Evolutionary conservation across 2,329 filamentous ascomycete genomes (phyloP).

Genomic region (Pseudonectria buxi): DNA sequence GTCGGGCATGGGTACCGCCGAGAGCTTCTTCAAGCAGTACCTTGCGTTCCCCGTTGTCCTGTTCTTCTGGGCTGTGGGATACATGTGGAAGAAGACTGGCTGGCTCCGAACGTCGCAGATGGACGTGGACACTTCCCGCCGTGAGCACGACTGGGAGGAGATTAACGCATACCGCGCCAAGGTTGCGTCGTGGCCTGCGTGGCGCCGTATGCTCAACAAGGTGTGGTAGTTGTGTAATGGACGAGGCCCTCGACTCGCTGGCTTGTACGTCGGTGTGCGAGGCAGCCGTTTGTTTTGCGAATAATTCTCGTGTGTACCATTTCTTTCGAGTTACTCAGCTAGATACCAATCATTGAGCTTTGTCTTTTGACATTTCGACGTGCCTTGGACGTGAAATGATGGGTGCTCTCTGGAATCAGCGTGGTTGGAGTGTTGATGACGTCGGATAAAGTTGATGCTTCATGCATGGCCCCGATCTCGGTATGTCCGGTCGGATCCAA

Average conservation of each 20-base stretch:
- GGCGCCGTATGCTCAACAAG: constrained; percentile 31
- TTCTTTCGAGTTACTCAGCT: background rate
- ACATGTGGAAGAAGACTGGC: constrained; percentile 55
- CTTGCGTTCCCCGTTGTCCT: constrained; percentile 49
- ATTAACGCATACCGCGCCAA: constrained; percentile 46
- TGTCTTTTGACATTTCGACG: too few relatives aligned
- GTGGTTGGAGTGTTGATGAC: too few relatives aligned
- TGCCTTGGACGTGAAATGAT: too few relatives aligned
- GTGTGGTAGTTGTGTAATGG: constrained; percentile 21
- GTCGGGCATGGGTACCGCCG: constrained; percentile 14
- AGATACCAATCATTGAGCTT: constrained; percentile 9
- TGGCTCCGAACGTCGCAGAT: constrained; percentile 53
- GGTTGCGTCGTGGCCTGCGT: constrained; percentile 43
- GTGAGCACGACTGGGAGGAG: constrained; percentile 55
- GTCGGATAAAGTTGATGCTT: too few relatives aligned
- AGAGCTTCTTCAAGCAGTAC: constrained; percentile 48
- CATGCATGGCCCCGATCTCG: too few relatives aligned
- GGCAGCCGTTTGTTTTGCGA: background rate
- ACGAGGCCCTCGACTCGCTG: too few relatives aligned
- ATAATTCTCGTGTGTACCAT: constrained; percentile 5
- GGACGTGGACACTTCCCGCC: constrained; percentile 58
- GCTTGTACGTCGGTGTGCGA: too few relatives aligned
- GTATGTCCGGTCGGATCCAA: too few relatives aligned
- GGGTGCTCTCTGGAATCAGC: too few relatives aligned
- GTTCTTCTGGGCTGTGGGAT: constrained; percentile 48